phyloP scores from a whole-genome alignment of 495 filamentous ascomycete species.

The Aspergillus cristatus region DNA sequence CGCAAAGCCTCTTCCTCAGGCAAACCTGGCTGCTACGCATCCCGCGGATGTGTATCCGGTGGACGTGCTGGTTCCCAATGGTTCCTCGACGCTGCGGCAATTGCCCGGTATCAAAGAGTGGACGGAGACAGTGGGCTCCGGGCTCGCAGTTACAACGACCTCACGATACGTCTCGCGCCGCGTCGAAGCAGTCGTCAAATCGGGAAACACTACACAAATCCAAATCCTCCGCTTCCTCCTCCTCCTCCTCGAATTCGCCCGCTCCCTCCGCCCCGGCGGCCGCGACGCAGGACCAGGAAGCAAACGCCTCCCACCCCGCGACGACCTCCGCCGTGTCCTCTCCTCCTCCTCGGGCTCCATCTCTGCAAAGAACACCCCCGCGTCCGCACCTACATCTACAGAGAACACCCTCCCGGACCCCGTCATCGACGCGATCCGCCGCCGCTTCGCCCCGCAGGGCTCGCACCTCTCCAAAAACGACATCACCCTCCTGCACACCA shows the following conservation, averaged over 20 bases:
- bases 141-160: constrained; percentile 43
- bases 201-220: constrained; percentile 45
- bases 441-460: constrained; percentile 55
- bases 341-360: constrained; percentile 22
- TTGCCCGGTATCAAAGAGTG: constrained; percentile 63
- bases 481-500: constrained; percentile 54
- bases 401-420: constrained; percentile 41
- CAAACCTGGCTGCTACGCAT: constrained; percentile 60
- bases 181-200: constrained; percentile 45
- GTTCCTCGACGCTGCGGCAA: constrained; percentile 39
- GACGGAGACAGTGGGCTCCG: constrained; percentile 54
- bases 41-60: constrained; percentile 78
- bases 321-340: constrained; percentile 29
- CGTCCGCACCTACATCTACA: constrained; percentile 1
- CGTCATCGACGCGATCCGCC: constrained; percentile 57
- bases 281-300: constrained; percentile 4
- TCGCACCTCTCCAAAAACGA: constrained; percentile 53
- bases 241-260: constrained; percentile 55
- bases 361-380: not conserved
- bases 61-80: constrained; percentile 51
- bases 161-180: constrained; percentile 60
- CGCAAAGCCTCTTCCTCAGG: constrained; percentile 67
- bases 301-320: constrained; percentile 8
- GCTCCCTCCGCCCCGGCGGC: constrained; percentile 26
- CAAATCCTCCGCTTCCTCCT: constrained; percentile 53